Conservation (phyloP, 257 asterid species). For the Solanum verrucosum region DNA sequence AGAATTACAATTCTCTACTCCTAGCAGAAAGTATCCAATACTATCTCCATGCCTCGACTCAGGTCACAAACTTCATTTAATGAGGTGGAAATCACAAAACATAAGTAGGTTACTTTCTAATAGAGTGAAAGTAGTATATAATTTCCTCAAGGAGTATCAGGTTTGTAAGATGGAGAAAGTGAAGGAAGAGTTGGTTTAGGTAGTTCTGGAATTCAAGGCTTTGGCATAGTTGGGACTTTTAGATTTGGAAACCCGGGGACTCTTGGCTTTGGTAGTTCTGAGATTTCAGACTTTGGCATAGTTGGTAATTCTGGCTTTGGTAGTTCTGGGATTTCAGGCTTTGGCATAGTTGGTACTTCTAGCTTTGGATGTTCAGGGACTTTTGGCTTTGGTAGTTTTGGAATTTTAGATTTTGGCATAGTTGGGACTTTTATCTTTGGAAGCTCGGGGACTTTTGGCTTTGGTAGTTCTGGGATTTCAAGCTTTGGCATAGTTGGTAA, state of each 20-base stretch:
- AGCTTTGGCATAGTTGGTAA: neutral
- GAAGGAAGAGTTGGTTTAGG: neutral
- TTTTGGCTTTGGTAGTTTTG: too few species aligned
- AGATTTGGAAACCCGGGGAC: neutral
- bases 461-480: neutral
- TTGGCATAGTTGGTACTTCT: too few species aligned
- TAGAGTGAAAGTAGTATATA: neutral
- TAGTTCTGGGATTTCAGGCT: too few species aligned
- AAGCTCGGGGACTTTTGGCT: too few species aligned
- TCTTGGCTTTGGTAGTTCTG: neutral
- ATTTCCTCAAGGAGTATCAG: neutral
- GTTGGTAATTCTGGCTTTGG: too few species aligned
- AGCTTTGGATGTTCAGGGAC: too few species aligned
- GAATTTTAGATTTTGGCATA: too few species aligned
- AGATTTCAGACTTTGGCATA: too few species aligned
- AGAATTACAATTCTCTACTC: neutral
- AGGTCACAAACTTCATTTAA: neutral
- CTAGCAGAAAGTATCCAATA: neutral
- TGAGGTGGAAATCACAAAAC: neutral
- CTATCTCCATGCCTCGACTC: neutral
- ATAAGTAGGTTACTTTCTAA: neutral
- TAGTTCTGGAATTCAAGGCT: neutral
- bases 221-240: neutral
- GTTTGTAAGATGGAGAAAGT: neutral
- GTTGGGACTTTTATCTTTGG: too few species aligned